phyloP scores from a whole-genome alignment of 192 early-diverging fungal genomes.

The Backusella parvicylindrica region DNA sequence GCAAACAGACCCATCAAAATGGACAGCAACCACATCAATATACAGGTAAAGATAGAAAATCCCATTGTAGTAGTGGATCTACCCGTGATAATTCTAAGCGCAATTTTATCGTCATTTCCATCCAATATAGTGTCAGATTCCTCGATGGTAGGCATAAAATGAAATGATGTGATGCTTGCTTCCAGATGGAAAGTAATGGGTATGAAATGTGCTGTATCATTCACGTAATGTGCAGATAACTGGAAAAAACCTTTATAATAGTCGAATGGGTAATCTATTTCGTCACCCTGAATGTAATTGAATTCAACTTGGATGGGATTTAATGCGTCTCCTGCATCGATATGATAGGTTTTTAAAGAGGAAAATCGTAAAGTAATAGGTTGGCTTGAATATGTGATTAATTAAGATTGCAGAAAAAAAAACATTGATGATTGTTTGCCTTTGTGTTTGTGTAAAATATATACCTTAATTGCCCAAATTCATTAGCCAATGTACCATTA shows the following conservation, averaged over 20 bases:
- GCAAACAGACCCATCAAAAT: constrained; percentile 42
- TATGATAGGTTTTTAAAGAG: constrained; percentile 11
- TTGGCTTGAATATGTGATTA: constrained; percentile 10
- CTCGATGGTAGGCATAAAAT: constrained; percentile 35
- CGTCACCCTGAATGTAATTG: constrained; percentile 18
- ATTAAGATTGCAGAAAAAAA: background rate
- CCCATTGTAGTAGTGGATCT: constrained; percentile 46
- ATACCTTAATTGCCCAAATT: constrained; percentile 35
- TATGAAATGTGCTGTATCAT: constrained; percentile 35
- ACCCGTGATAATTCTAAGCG: constrained; percentile 38
- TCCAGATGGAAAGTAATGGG: constrained; percentile 40
- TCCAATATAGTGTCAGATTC: background rate
- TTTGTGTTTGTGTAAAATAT: too few relatives aligned
- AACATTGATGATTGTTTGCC: background rate
- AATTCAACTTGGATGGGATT: constrained; percentile 24
- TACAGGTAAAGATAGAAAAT: constrained; percentile 44
- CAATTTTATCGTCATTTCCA: constrained; percentile 31
- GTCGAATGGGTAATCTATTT: constrained; percentile 48
- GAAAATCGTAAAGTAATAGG: constrained; percentile 22
- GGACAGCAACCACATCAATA: constrained; percentile 47
- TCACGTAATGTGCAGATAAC: constrained; percentile 34
- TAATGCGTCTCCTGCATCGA: constrained; percentile 17
- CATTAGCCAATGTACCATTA: constrained; percentile 37
- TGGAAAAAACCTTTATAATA: constrained; percentile 46
- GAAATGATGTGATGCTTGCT: constrained; percentile 40